A percentile compares a stretch with the other conserved stretches of the same genome.
Conservation (phyloP, 805 yeast genomes). For the Wickerhamomyces tratensis region DNA sequence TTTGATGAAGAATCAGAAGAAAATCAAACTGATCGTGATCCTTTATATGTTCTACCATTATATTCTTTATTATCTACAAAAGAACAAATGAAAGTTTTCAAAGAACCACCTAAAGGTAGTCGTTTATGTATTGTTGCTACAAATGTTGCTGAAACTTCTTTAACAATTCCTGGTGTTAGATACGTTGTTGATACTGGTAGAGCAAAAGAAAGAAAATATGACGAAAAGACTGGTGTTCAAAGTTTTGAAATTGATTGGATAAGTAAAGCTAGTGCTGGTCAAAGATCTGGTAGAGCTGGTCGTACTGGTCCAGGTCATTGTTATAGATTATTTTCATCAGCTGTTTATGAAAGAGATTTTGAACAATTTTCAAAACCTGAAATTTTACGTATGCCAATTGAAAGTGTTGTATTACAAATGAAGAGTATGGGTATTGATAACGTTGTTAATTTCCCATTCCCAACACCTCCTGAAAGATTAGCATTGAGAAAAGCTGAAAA, state of each 20-base stretch:
- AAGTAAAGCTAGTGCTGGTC: slow-evolving; percentile 92
- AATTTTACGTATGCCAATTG: slow-evolving; percentile 90
- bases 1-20: slow-evolving; percentile 63
- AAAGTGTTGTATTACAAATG: slow-evolving; percentile 92
- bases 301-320: slow-evolving; percentile 99
- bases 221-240: slow-evolving; percentile 83
- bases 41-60: slow-evolving; percentile 82
- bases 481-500: slow-evolving; percentile 58
- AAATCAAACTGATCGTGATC: slow-evolving; percentile 64
- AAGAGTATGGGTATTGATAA: slow-evolving; percentile 94
- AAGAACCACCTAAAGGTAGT: slow-evolving; percentile 75
- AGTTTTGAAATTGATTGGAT: slow-evolving; percentile 88
- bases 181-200: slow-evolving; percentile 96
- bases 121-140: slow-evolving; percentile 92
- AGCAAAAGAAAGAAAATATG: slow-evolving; percentile 76
- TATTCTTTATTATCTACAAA: slow-evolving; percentile 90
- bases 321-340: slow-evolving; percentile 86
- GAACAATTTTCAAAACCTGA: slow-evolving; percentile 81
- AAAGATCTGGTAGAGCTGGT: slow-evolving; percentile 95
- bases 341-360: slow-evolving; percentile 83
- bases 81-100: slow-evolving; percentile 90
- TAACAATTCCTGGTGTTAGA: slow-evolving; percentile 91
- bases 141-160: slow-evolving; percentile 94
- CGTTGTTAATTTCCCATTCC: slow-evolving; percentile 88
- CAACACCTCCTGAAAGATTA: slow-evolving; percentile 74